Evolutionary conservation across 345 rosid species (phyloP).

Genomic region (Linum lewisii): DNA sequence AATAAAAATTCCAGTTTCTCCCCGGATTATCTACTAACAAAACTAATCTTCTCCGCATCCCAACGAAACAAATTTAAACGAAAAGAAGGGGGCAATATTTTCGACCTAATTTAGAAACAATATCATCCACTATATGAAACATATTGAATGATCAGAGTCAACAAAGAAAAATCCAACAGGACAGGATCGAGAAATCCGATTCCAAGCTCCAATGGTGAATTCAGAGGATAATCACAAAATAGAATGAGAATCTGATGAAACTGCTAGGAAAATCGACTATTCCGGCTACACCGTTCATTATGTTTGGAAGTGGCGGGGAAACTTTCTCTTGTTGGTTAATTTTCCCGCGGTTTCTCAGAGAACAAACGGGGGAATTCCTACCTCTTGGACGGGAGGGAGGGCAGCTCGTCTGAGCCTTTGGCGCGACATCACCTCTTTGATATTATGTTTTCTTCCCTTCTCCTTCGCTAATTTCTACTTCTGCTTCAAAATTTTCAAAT

Average conservation of each 20-base stretch:
- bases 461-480: too few species aligned
- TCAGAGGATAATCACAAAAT: background rate
- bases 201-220: background rate
- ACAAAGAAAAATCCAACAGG: background rate
- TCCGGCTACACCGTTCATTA: too few species aligned
- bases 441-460: background rate
- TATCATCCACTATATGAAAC: background rate
- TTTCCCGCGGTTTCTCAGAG: slow-evolving; percentile 5
- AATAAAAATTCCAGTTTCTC: background rate
- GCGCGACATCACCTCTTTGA: slow-evolving; percentile 27
- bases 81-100: too few species aligned
- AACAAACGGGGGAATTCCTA: slow-evolving; percentile 14
- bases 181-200: background rate
- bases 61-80: too few species aligned
- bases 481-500: slow-evolving; percentile 1
- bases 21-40: background rate
- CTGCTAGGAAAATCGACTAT: too few species aligned
- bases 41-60: too few species aligned
- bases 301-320: too few species aligned
- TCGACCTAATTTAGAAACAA: background rate
- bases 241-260: background rate
- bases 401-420: slow-evolving; percentile 35
- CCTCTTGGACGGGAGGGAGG: slow-evolving; percentile 85
- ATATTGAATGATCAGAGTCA: background rate
- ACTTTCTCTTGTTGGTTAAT: too few species aligned